phyloP scores from a whole-genome alignment of 2,329 filamentous ascomycete genomes.

The Cryphonectria carpinicola region DNA sequence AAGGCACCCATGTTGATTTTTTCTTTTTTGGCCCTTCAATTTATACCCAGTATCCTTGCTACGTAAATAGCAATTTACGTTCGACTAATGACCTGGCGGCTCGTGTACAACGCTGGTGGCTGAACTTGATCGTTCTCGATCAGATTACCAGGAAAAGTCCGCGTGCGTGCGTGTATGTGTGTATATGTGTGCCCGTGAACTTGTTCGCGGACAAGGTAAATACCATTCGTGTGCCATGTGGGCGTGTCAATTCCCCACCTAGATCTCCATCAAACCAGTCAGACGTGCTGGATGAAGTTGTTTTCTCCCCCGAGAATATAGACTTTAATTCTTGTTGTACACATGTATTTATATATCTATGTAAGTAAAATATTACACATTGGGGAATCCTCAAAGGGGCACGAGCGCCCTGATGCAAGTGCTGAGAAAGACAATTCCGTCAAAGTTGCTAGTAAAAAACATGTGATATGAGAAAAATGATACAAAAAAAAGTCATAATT shows the following conservation, averaged over 20 bases:
- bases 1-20: not conserved
- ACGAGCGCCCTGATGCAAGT: not conserved
- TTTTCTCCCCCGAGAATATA: not conserved
- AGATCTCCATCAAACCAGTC: no score
- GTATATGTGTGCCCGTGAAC: no score
- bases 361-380: not conserved
- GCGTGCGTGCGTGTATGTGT: not conserved
- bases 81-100: conserved; percentile 39
- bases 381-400: not conserved
- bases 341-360: not conserved
- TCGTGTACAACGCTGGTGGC: not conserved
- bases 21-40: not conserved
- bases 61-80: conserved; percentile 44
- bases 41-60: conserved; percentile 38
- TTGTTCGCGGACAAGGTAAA: not conserved
- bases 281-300: not conserved
- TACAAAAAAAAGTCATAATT: not conserved
- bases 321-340: not conserved
- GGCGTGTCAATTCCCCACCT: not conserved
- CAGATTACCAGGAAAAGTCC: not conserved
- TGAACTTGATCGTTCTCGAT: not conserved
- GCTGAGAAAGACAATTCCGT: not conserved
- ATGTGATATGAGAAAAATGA: not conserved
- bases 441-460: not conserved
- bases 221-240: not conserved